Evolutionary conservation across 345 rosid species (phyloP).

Genomic region (Aegle marmelos): DNA sequence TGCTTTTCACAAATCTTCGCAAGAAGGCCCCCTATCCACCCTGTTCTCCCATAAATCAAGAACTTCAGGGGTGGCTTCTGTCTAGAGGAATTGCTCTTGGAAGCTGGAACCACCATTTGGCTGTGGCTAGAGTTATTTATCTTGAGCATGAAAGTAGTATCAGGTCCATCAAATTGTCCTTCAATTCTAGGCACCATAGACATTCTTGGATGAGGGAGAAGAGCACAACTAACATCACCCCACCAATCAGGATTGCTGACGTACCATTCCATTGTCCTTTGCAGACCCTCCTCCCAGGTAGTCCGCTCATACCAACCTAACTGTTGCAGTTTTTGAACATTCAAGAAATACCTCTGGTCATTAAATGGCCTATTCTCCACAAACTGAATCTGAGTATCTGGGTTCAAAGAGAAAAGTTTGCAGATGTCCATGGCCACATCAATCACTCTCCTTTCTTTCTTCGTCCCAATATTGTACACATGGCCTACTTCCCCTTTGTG

Average conservation of each 20-base stretch:
- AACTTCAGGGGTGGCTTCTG: conserved; percentile 54
- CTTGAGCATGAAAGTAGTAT: conserved; percentile 18
- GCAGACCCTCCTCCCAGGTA: conserved; percentile 52
- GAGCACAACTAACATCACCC: conserved; percentile 58
- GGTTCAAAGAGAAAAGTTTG: conserved; percentile 34
- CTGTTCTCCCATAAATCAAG: conserved; percentile 70
- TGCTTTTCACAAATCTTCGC: conserved; percentile 70
- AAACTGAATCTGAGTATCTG: conserved; percentile 35
- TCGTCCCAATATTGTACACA: conserved; percentile 47
- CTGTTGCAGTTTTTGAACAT: conserved; percentile 45
- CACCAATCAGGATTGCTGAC: conserved; percentile 50
- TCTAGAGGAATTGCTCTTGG: conserved; percentile 32
- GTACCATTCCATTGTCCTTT: conserved; percentile 53
- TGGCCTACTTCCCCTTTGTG: conserved; percentile 50
- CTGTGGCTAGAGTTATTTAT: conserved; percentile 22
- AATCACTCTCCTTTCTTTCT: conserved; percentile 45
- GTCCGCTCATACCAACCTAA: conserved; percentile 50
- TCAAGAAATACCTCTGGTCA: conserved; percentile 53
- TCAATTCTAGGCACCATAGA: conserved; percentile 63
- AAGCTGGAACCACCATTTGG: conserved; percentile 30
- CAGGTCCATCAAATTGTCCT: conserved; percentile 37
- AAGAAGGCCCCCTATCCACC: conserved; percentile 81
- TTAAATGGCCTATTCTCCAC: conserved; percentile 51
- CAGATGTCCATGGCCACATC: conserved; percentile 48
- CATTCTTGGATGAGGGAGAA: conserved; percentile 63